Base-by-base conservation (phyloP, 129 eudicot species). In the Tagetes patula region DNA sequence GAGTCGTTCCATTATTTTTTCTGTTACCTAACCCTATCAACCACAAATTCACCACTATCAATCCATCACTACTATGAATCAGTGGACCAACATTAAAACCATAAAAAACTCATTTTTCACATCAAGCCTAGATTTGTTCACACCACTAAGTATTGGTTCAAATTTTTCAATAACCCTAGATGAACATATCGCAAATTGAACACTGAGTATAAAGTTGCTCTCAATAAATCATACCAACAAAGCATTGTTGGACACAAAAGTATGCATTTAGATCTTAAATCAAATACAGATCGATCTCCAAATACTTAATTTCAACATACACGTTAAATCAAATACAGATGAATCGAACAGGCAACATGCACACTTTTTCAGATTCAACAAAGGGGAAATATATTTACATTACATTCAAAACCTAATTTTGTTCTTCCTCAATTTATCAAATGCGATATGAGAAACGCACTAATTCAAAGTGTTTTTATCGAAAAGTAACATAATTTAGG, bases 1-100 rank as follows among this genome's bases (percentile, higher is more conserved):
- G n/a, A 90, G 74, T 11, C 89, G 85, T 36, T 89, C 85, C 98
- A 93, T 93, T 74, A 71, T 1, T 33, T 79, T 75, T 31, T 10
- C 32, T 14, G 73, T 72, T 55, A 50, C 63, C 75, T 47, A 53
- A 67, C 75, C 85, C 86, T 85, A 79, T 68, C 70, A 79, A 68
- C 9, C 72, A 58, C 27, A 13, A 81, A 67, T 8, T 39, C 9
- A 73, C 42, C 40, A 53, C 11, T 37, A 27, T 64, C 54, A 79
- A 64, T 7, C 11, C 36, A 27, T 64, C 54, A 79, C 65, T 7
- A 66, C 46, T 32, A 40, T 53, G 56, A 41, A 71, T 8, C 38
- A 36, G 31, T 62, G 39, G 20, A 59, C 65, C 0, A 1, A 32
- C 41, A 59, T 3, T 33, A 59, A 37, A 10, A 61, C 8, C 67